Base-by-base conservation (phyloP, 805 yeast genomes). In the Lachancea lanzarotensis region DNA sequence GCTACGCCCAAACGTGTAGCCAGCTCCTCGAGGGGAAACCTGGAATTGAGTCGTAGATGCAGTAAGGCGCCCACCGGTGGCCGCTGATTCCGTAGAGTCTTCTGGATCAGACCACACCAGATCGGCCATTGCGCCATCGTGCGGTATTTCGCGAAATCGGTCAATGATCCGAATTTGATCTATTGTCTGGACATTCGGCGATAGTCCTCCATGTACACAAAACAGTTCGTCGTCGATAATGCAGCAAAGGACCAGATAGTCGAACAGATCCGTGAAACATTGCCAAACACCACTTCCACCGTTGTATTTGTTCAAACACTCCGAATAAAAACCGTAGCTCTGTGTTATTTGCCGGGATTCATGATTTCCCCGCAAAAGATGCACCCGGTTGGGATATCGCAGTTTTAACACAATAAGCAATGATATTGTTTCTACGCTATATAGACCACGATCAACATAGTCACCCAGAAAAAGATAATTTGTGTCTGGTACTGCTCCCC, bases 81-180 rank as follows among this genome's bases (percentile, higher is more conserved):
- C 72, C 45, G 83, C 87, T 20, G 84, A 29, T 29, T 5, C 83
- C 40, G 71, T 72, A 45, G 84, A 86, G 27, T 85, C 84, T 63
- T 95, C 98, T 0, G 99, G 99, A 60, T 93, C 99, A 18, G 93
- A 82, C 99, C 99, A 93, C 16, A 93, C 98, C 41, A 93, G 70
- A 63, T 93, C 99, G 1, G 98, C 98, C 97, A 93, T 93, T 13
- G 97, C 95, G 0, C 99, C 99, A 62, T 93, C 98, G 55, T 95
- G 98, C 0, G 99, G 99, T 11, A 95, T 88, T 62, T 93, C 99
- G 52, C 82, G 78, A 60, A 89, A 91, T 47, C 99, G 65, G 65
- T 93, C 98, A 8, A 95, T 82, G 13, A 93, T 81, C 51, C 84
- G 74, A 42, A 93, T 87, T 52, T 95, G 97, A 60, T 93, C 97